Percentiles rank a stretch among this genome's conserved stretches.
phyloP scores from a whole-genome alignment of 257 asterid genomes.

The Solanum etuberosum region DNA sequence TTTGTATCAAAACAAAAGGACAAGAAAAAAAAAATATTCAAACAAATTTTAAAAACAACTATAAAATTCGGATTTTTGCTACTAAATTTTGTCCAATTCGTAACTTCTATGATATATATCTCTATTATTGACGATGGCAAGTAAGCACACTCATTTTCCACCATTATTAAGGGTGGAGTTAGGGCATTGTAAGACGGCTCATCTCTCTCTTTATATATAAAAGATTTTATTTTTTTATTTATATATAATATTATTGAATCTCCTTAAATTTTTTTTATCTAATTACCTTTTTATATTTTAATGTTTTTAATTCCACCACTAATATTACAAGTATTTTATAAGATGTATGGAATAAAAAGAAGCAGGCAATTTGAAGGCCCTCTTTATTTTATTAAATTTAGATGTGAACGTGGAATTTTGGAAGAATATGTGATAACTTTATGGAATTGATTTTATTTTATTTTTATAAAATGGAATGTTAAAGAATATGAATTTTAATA shows the following conservation, averaged over 20 bases:
- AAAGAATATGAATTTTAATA: not conserved
- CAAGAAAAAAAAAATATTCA: not conserved
- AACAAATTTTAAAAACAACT: not conserved
- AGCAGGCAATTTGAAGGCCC: not conserved
- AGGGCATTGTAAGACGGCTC: not conserved
- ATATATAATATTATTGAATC: not conserved
- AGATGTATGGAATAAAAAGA: not conserved
- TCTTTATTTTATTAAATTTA: not conserved
- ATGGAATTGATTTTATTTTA: not conserved
- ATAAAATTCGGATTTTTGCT: not conserved
- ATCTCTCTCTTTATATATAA: too few species aligned
- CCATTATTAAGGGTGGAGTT: not conserved
- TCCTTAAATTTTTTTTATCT: rapidly evolving
- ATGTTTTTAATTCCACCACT: not conserved
- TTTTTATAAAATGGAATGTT: not conserved
- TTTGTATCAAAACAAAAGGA: not conserved
- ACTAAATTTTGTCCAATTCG: not conserved
- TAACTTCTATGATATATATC: not conserved
- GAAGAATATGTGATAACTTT: not conserved
- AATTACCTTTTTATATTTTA: not conserved
- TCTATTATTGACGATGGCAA: not conserved
- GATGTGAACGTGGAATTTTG: not conserved
- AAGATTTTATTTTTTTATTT: rapidly evolving
- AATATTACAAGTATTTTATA: not conserved
- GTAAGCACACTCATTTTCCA: not conserved